Conservation (phyloP, 805 yeast genomes). For the Saccharomycopsis microspora region DNA sequence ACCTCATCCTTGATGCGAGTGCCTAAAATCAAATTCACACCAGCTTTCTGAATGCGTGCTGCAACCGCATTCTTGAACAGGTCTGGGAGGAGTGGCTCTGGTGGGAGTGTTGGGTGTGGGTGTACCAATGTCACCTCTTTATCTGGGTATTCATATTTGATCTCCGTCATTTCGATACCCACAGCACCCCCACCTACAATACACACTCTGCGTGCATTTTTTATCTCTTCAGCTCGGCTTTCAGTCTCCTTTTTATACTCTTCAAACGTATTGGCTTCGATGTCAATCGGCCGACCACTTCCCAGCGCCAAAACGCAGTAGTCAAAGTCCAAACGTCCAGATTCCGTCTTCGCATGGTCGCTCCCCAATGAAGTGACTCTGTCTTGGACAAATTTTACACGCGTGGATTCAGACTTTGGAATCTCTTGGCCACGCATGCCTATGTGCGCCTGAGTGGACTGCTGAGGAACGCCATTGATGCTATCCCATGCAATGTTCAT, state of each 20-base stretch:
- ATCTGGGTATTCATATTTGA: constrained; percentile 27
- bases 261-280: constrained; percentile 28
- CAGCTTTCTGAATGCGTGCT: constrained; percentile 14
- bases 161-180: constrained; percentile 40
- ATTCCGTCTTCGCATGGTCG: background rate
- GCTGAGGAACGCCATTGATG: no score
- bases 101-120: constrained; percentile 31
- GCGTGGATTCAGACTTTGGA: background rate
- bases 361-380: constrained; percentile 16
- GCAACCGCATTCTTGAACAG: constrained; percentile 17
- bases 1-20: constrained; percentile 21
- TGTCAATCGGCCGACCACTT: constrained; percentile 42
- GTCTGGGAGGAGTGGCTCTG: constrained; percentile 23
- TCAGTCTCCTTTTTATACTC: constrained; percentile 32
- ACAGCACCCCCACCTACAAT: constrained; percentile 43
- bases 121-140: constrained; percentile 29
- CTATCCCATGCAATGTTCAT: constrained; percentile 18
- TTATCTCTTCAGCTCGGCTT: constrained; percentile 17
- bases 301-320: constrained; percentile 39
- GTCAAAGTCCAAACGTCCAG: constrained; percentile 25
- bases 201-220: constrained; percentile 24
- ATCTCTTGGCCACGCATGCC: constrained; percentile 11
- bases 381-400: constrained; percentile 13
- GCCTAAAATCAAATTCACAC: constrained; percentile 21
- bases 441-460: background rate